Conservation (phyloP, 2,329 filamentous ascomycete genomes). For the Aureobasidium melanogenum region DNA sequence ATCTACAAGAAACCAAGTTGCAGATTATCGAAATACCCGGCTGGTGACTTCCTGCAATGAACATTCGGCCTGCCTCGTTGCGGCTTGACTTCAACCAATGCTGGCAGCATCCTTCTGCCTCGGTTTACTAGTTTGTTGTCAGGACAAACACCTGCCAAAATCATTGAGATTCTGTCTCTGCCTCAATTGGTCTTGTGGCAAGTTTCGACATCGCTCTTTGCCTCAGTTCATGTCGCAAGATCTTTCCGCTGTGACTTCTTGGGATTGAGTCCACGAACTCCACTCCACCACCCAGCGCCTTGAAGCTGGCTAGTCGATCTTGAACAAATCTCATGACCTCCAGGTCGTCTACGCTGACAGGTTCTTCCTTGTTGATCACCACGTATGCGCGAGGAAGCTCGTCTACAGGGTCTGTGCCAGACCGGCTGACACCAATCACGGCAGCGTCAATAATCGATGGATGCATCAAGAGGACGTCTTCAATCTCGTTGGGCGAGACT, state of each 20-base stretch:
- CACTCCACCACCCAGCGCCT: not conserved
- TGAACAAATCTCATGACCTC: not conserved
- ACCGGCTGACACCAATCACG: constrained; percentile 14
- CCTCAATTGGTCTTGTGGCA: not conserved
- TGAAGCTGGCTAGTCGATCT: not conserved
- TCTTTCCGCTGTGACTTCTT: not conserved
- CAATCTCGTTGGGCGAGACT: constrained; percentile 26
- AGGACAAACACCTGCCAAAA: not conserved
- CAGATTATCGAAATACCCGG: not conserved
- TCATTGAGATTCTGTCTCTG: not conserved
- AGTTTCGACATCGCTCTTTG: not conserved
- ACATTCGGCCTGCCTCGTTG: not conserved
- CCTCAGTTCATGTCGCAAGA: not conserved
- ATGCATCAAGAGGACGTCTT: constrained; percentile 21
- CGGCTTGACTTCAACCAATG: not conserved
- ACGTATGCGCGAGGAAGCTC: not conserved
- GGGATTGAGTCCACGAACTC: not conserved
- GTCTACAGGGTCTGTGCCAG: not conserved
- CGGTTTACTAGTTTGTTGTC: not conserved
- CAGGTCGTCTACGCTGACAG: not conserved
- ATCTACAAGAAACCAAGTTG: too few species aligned
- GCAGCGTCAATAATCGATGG: constrained; percentile 18
- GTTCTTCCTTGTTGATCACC: not conserved
- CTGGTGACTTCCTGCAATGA: not conserved
- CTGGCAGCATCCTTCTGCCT: not conserved